Evolutionary conservation across 371 early-diverging fungal species (phyloP).

Genomic region (Basidiobolus meristosporus): DNA sequence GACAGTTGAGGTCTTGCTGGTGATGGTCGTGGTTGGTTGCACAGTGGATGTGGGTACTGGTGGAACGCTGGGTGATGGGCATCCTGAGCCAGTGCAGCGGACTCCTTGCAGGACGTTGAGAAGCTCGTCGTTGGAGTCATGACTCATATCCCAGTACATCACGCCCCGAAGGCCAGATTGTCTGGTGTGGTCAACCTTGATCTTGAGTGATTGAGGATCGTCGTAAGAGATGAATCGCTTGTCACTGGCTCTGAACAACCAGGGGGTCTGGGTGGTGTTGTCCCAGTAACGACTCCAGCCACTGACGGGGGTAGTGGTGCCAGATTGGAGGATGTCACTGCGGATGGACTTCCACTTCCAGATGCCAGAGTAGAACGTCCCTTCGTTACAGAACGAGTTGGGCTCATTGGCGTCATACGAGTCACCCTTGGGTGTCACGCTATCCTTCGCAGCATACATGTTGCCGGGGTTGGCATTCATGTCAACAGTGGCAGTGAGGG

Average conservation of each 20-base stretch:
- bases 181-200: conserved; percentile 33
- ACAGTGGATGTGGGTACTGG: conserved; percentile 1
- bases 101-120: conserved; percentile 16
- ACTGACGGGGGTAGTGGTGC: conserved; percentile 17
- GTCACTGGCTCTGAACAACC: conserved; percentile 34
- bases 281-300: conserved; percentile 37
- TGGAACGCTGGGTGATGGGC: conserved; percentile 1
- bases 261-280: conserved; percentile 36
- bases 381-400: conserved; percentile 10
- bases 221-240: conserved; percentile 40
- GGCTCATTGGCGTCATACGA: conserved; percentile 26
- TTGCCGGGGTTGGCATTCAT: conserved; percentile 9
- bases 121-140: conserved; percentile 28
- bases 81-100: conserved; percentile 5
- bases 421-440: conserved; percentile 18
- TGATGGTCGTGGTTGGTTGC: background rate
- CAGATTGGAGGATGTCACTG: conserved; percentile 30
- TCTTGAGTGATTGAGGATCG: conserved; percentile 26
- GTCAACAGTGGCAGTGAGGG: conserved; percentile 10
- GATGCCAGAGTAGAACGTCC: conserved; percentile 32
- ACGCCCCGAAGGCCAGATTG: conserved; percentile 29
- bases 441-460: conserved; percentile 6
- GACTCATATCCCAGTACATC: conserved; percentile 32
- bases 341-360: conserved; percentile 49
- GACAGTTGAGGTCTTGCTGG: background rate